These are phyloP conservation scores for Mrakia gelida DNA, from an alignment of 768 basidiomycete species.

Conservation along the genomic window DNA sequence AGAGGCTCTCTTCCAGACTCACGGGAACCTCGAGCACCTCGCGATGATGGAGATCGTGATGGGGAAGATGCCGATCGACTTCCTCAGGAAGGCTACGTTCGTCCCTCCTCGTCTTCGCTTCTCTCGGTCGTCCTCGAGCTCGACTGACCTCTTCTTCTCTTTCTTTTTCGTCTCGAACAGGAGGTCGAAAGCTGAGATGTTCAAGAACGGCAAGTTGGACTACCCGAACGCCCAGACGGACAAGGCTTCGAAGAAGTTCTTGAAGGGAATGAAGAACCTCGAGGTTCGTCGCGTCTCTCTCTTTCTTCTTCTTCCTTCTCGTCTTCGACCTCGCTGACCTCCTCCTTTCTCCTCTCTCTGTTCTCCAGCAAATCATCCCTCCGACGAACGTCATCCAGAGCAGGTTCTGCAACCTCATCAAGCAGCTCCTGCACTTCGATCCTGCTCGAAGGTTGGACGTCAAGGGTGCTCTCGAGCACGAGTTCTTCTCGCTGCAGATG, in stretches of 20 bases:
- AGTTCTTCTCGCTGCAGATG: constrained; percentile 58
- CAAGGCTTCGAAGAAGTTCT: constrained; percentile 89
- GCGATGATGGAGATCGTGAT: constrained; percentile 99
- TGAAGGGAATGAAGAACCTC: constrained; percentile 73
- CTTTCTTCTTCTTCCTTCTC: constrained; percentile 14
- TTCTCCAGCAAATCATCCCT: constrained; percentile 69
- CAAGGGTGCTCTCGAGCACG: constrained; percentile 78
- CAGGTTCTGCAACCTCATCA: constrained; percentile 82
- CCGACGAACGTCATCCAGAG: constrained; percentile 42
- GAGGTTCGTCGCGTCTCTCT: constrained; percentile 53
- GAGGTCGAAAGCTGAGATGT: constrained; percentile 79
- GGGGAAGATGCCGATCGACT: constrained; percentile 91
- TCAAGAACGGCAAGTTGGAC: constrained; percentile 78
- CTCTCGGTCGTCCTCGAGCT: neutral
- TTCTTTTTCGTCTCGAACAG: neutral
- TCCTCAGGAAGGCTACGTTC: constrained; percentile 47
- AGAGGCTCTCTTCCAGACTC: constrained; percentile 96
- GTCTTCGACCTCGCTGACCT: neutral
- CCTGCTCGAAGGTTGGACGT: constrained; percentile 83
- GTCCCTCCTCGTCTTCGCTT: constrained; percentile 23
- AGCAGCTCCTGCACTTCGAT: constrained; percentile 81
- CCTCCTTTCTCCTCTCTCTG: constrained; percentile 15
- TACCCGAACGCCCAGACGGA: constrained; percentile 87
- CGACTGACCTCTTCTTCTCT: neutral
- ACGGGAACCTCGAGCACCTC: constrained; percentile 96